Conservation (phyloP, 371 early-diverging fungal species). For the Spraguea lophii region DNA sequence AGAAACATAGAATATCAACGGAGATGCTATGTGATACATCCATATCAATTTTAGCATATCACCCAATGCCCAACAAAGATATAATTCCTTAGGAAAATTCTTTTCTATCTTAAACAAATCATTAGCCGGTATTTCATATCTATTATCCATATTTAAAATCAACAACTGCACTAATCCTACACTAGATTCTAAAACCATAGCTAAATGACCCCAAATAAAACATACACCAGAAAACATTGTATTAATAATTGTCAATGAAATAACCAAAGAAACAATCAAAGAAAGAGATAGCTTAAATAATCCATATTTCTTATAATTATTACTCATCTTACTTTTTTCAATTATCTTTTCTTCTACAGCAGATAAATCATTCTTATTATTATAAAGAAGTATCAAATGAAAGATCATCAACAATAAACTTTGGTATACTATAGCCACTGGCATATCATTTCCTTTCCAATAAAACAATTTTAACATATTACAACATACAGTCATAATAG, state of each 20-base stretch:
- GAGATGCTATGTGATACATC: constrained; percentile 12
- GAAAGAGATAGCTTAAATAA: background rate
- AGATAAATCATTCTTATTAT: constrained; percentile 8
- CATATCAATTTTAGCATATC: constrained; percentile 29
- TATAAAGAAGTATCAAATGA: constrained; percentile 27
- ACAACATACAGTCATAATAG: constrained; percentile 20
- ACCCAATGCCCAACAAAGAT: constrained; percentile 32
- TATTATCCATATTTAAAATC: constrained; percentile 15
- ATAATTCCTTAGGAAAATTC: constrained; percentile 26
- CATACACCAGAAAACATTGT: background rate
- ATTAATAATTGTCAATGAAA: constrained; percentile 1
- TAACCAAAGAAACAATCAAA: background rate
- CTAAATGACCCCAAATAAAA: constrained; percentile 13
- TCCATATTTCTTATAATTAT: constrained; percentile 5
- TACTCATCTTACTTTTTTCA: background rate
- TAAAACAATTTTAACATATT: constrained; percentile 33
- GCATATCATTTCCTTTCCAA: constrained; percentile 1
- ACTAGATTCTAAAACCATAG: constrained; percentile 18
- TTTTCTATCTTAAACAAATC: no score
- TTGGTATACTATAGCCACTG: constrained; percentile 21
- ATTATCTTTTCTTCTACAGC: constrained; percentile 19
- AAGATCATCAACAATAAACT: constrained; percentile 15
- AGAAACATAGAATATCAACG: constrained; percentile 11
- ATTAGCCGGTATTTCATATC: constrained; percentile 1
- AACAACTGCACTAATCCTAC: constrained; percentile 25